Conservation (phyloP, 2,329 filamentous ascomycete species). For the Alternaria postmessia region DNA sequence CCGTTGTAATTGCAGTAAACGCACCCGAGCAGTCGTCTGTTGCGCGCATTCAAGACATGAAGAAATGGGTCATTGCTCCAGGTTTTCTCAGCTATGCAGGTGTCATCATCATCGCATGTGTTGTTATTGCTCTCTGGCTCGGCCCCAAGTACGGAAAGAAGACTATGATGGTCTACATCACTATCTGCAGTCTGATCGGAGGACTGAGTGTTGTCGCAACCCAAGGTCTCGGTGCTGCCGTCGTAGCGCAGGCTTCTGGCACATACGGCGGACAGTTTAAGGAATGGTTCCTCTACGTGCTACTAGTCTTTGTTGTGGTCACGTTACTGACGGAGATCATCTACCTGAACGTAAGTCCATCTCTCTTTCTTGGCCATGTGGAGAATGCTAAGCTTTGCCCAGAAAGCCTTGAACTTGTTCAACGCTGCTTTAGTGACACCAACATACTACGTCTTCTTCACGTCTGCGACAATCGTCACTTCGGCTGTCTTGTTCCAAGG, state of each 20-base stretch:
- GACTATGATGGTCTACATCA: conserved; percentile 97
- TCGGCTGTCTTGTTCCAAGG: conserved; percentile 92
- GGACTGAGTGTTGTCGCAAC: conserved; percentile 94
- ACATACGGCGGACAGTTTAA: conserved; percentile 81
- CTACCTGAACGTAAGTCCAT: conserved; percentile 83
- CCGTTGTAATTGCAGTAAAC: conserved; percentile 93
- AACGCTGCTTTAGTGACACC: conserved; percentile 97
- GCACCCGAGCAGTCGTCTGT: conserved; percentile 87
- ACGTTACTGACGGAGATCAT: conserved; percentile 94
- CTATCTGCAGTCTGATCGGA: conserved; percentile 93
- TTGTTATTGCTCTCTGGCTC: conserved; percentile 78
- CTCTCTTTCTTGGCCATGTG: not conserved
- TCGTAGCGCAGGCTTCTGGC: conserved; percentile 84
- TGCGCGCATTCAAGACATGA: conserved; percentile 89
- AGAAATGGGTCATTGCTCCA: conserved; percentile 82
- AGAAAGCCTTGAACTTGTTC: conserved; percentile 99
- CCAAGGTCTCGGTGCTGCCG: conserved; percentile 89
- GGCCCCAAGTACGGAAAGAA: conserved; percentile 92
- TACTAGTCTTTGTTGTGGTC: conserved; percentile 88
- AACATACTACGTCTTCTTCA: conserved; percentile 99
- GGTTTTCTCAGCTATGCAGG: conserved; percentile 88
- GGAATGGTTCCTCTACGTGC: conserved; percentile 94
- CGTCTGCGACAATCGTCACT: conserved; percentile 91
- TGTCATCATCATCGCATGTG: conserved; percentile 77
- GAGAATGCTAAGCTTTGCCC: conserved; percentile 21